phyloP scores from a whole-genome alignment of 2,329 filamentous ascomycete species.

The Cladosporium cucumerinum region DNA sequence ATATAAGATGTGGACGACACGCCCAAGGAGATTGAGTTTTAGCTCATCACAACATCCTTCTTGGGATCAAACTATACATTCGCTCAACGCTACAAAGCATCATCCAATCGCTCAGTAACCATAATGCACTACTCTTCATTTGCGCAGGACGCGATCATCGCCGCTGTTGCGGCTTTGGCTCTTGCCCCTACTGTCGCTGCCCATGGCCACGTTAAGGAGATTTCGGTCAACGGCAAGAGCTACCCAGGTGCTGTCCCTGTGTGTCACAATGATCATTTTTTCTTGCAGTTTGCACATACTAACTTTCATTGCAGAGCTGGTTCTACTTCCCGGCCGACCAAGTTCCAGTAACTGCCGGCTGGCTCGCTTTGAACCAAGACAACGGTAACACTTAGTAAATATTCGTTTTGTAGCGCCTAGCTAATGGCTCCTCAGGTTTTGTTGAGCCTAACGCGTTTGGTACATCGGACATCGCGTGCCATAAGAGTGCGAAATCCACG shows the following conservation, averaged over 20 bases:
- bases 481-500: constrained; percentile 53
- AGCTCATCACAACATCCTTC: not conserved
- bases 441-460: constrained; percentile 27
- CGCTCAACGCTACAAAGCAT: constrained; percentile 8
- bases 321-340: constrained; percentile 5
- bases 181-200: constrained; percentile 29
- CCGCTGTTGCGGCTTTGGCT: constrained; percentile 11
- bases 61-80: not conserved
- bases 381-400: constrained; percentile 21
- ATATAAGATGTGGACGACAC: not conserved
- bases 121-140: constrained; percentile 14
- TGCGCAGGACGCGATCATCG: constrained; percentile 10
- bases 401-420: no score
- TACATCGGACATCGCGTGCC: constrained; percentile 37
- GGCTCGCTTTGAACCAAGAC: constrained; percentile 35
- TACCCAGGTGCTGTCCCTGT: constrained; percentile 26
- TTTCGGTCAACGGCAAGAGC: constrained; percentile 45
- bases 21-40: not conserved
- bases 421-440: constrained; percentile 21
- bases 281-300: not conserved
- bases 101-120: not conserved
- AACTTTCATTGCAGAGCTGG: constrained; percentile 2
- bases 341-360: constrained; percentile 3
- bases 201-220: constrained; percentile 45
- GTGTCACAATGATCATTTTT: not conserved